Evolutionary conservation across 2,329 filamentous ascomycete genomes (phyloP), one percentile per base, ranked within the genome.

Genomic region (Leptographium galeiforme): DNA sequence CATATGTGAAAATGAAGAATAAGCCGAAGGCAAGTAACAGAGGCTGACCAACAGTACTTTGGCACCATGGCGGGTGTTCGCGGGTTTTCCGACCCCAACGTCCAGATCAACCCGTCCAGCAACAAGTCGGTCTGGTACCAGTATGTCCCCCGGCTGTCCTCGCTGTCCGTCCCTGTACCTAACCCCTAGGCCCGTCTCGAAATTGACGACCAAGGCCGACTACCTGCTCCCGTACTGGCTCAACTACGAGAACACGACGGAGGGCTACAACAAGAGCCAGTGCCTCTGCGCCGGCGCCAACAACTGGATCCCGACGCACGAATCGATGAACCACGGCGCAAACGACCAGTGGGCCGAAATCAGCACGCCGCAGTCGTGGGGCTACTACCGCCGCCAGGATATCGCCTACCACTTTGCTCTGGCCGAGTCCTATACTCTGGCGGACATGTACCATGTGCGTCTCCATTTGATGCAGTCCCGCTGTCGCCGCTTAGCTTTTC

Each of bases 51-150:
- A 52, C 16, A 77, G 70, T 77, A 77, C 57, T 77, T 76, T 60
- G 75, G 74, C 2, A 74, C 73, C 5, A 76, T 77, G 73, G 69
- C 73, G 16, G 74, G 74, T 38, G 70, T 77, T 25, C 69, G 75
- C 43, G 75, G 75, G 11, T 78, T 79, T 62, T 74, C 72, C 47
- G 76, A 79, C 57, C 74, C 74, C 10, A 78, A 78, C 56, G 70
- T 73, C 2, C 72, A 75, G 58, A 61, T 73, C 44, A 74, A 74
- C 56, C 58, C 68, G 10, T 66, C 70, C 56, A 67, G 70, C 57
- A 70, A 70, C 16, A 63, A 62, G 34, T 64, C 72, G 2, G 68
- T 74, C 13, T 77, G 71, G 67, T 68, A 76, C 56, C 75, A 78
- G 70, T 74, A 53, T 61, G 70, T 68, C 16, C 4, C n/a, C 13